Conservation (phyloP, 306 rosid genomes). For the Sicyos baderoa region DNA sequence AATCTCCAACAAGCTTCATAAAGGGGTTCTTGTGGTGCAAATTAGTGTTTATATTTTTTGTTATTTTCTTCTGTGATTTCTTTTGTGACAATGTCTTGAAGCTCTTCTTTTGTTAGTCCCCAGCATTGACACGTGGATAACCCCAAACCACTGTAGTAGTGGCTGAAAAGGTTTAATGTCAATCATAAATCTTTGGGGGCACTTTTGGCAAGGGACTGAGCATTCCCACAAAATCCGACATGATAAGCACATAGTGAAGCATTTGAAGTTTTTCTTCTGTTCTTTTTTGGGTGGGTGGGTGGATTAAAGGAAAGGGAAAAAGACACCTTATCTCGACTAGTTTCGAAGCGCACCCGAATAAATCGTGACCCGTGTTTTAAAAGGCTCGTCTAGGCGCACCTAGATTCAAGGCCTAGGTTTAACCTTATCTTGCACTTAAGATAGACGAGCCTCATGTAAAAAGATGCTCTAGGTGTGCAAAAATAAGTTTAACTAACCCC, state of each 20-base stretch:
- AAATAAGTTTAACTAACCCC: no score
- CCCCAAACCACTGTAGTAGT: conserved; percentile 1
- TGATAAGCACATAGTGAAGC: conserved; percentile 8
- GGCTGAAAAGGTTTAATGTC: conserved; percentile 5
- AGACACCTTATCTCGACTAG: not conserved
- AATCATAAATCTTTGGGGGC: not conserved
- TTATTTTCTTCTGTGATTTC: not conserved
- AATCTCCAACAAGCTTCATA: not conserved
- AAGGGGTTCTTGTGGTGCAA: not conserved
- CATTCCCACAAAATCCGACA: not conserved
- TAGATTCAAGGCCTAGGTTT: no score
- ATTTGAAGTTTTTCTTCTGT: not conserved
- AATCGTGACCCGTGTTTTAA: no score
- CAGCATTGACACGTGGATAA: not conserved
- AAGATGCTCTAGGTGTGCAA: no score
- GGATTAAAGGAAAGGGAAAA: not conserved
- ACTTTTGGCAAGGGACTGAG: conserved; percentile 9
- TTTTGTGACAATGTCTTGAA: not conserved
- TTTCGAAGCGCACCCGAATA: no score
- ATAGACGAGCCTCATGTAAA: no score
- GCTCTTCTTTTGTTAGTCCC: not conserved
- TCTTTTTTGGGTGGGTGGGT: not conserved
- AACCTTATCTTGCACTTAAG: no score
- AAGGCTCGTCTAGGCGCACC: no score
- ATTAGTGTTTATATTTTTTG: not conserved